Evolutionary conservation across 2,329 filamentous ascomycete species (phyloP), one percentile per base, ranked within the genome.

Genomic region (Beauveria pseudobassiana): DNA sequence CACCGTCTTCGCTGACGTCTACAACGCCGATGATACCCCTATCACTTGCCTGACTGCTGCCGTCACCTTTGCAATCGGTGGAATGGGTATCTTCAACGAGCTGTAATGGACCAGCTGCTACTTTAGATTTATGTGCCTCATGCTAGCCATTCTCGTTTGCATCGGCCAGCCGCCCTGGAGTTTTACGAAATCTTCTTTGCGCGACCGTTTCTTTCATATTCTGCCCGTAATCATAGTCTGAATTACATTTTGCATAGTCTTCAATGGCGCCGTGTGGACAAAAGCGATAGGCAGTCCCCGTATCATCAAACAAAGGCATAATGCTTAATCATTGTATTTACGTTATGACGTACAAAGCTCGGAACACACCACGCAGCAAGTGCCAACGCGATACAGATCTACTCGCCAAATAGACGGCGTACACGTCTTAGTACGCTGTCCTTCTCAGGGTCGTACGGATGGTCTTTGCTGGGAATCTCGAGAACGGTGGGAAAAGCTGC

Each of bases 361-460:
- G 14, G 58, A 28, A 54, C 46, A 20, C 42, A 48, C 49, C 20
- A 34, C 26, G 16, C 42, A 18, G 20, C n/a, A 53, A 40, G 14
- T 22, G 5, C 12, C 14, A 3, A 28, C 28, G 28, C 38, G 1
- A 16, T 6, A n/a, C 26, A n/a, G 34, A 28, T 48, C 73, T 84
- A 93, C 78, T 93, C 85, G 68, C 85, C 85, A 77, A 87, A 87
- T 62, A 86, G 66, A 63, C 82, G 79, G 64, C 82, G 79, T 51
- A 99, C 95, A 67, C 95, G 84, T 78, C 93, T 90, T 77, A 99
- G 76, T 49, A 99, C 93, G 72, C 93, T 98, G 75, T 99, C 95
- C 81, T 99, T 99, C 78, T 99, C 95, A 0, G 95, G 95, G 70
- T 99, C 93, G 73, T 99, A 99, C 2, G 95, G 95, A 74, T 99